Percentiles rank a stretch among this genome's conserved stretches.
phyloP scores from a whole-genome alignment of 331 rosid genomes.

The Telfairia occidentalis region DNA sequence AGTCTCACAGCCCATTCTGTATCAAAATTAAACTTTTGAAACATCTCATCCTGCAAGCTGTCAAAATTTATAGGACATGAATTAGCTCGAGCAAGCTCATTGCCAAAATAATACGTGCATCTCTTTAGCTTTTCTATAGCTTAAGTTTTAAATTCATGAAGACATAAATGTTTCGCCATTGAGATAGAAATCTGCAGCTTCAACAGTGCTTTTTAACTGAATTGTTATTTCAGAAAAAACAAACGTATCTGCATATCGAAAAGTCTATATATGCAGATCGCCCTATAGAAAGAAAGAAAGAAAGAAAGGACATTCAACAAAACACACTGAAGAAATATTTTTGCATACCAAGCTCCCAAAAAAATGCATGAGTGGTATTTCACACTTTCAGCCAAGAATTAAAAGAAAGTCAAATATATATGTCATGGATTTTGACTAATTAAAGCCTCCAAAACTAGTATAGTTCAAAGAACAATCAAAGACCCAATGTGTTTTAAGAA shows the following conservation, averaged over 20 bases:
- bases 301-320: not conserved
- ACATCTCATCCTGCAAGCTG: constrained; percentile 99
- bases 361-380: not conserved
- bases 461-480: not conserved
- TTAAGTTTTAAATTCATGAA: not conserved
- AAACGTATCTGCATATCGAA: not conserved
- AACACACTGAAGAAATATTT: not conserved
- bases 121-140: not conserved
- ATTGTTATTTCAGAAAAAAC: not conserved
- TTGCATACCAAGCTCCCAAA: not conserved
- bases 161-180: not conserved
- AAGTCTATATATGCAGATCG: not conserved
- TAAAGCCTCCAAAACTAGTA: not conserved
- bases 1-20: constrained; percentile 94
- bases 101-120: not conserved
- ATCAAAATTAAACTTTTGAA: constrained; percentile 89
- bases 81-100: not conserved
- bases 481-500: not conserved
- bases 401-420: not conserved
- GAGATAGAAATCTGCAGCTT: not conserved
- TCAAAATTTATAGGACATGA: constrained; percentile 23
- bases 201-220: not conserved
- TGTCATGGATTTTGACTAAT: not conserved
- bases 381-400: not conserved
- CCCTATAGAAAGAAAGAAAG: not conserved